Percentiles rank a stretch among this genome's conserved stretches.
Evolutionary conservation across 768 basidiomycete genomes (phyloP).

Genomic region (Lactarius sanguifluus): DNA sequence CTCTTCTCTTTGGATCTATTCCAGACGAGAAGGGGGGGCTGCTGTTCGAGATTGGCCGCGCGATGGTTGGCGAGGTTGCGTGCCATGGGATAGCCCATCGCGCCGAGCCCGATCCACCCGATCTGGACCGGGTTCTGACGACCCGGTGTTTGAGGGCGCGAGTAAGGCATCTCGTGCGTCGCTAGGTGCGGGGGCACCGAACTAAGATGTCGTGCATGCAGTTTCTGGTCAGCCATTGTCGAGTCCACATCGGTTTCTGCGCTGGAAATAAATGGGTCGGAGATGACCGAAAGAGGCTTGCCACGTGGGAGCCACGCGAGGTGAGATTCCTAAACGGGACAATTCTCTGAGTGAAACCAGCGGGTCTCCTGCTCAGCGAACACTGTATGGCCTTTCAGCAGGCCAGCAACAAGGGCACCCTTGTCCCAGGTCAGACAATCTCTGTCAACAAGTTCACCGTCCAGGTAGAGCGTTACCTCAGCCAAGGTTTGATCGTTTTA

Average conservation of each 20-base stretch:
- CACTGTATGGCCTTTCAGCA: constrained; percentile 51
- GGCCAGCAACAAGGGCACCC: constrained; percentile 61
- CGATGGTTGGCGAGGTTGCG: constrained; percentile 68
- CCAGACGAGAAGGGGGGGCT: constrained; percentile 65
- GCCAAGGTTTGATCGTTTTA: constrained; percentile 66
- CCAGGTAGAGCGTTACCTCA: constrained; percentile 91
- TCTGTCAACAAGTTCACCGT: constrained; percentile 87
- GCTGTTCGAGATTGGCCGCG: constrained; percentile 37
- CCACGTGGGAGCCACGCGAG: constrained; percentile 21
- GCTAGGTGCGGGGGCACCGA: constrained; percentile 19
- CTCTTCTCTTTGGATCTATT: constrained; percentile 70
- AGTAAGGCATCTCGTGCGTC: constrained; percentile 46
- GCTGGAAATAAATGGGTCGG: too few relatives aligned
- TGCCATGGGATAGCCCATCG: constrained; percentile 78
- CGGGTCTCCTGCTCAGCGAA: constrained; percentile 3
- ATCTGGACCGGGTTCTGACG: constrained; percentile 37
- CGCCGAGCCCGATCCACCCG: constrained; percentile 55
- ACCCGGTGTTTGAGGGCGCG: constrained; percentile 56
- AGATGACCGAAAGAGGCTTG: not conserved
- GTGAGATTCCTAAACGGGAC: constrained; percentile 12
- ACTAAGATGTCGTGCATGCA: constrained; percentile 10
- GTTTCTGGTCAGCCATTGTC: constrained; percentile 21
- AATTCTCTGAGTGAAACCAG: constrained; percentile 8
- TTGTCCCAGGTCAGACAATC: constrained; percentile 82
- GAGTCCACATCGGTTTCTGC: not conserved